Base-by-base conservation (phyloP, 2,329 filamentous ascomycete genomes). In the Mycosphaerella sp. region DNA sequence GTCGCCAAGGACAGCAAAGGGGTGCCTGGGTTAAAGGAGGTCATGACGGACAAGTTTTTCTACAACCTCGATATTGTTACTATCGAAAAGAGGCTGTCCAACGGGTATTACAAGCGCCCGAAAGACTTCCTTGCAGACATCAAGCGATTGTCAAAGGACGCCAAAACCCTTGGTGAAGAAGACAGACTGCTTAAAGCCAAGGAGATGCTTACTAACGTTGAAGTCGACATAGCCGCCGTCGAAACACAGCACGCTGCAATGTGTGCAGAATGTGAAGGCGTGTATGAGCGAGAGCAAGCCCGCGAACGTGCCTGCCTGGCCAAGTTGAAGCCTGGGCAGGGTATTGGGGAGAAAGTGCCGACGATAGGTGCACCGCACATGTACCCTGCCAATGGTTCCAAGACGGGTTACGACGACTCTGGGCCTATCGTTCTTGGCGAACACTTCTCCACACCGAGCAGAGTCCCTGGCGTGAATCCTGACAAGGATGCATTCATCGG, bases 51-150 rank as follows among this genome's bases (percentile, higher is more conserved):
- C 54, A 95, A 93, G 69, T 93, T 91, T 70, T 97, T 85, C 70
- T 97, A 96, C 76, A 98, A 98, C 63, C 76, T 98, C 44, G 91
- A 97, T 67, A 87, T 92, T 9, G 86, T 86, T 3, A 92, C 87
- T 1, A 96, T 98, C 50, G 93, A 98, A 73, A 90, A 95, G 69
- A 85, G 93, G n/a, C 77, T 98, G 34, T 95, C 90, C 4, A 97
- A 98, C 69, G 93, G 93, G 4, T 98, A 89, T 72, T 98, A 98
- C 72, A 89, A 90, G 63, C 83, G 91, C 9, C 89, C 91, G 0
- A 85, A 85, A 64, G 92, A 96, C 68, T 98, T 96, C 67, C 73
- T 95, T 48, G 84, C 84, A 40, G 93, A 98, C 68, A 88, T 97
- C 64, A 88, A 86, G 68, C 82, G 85, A 36, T 75, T 98, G 4